A percentile compares a stretch with the other conserved stretches of the same genome.
These are phyloP conservation scores for Alternaria atra DNA, from an alignment of 2,329 filamentous ascomycete genomes.

Conservation along the genomic window DNA sequence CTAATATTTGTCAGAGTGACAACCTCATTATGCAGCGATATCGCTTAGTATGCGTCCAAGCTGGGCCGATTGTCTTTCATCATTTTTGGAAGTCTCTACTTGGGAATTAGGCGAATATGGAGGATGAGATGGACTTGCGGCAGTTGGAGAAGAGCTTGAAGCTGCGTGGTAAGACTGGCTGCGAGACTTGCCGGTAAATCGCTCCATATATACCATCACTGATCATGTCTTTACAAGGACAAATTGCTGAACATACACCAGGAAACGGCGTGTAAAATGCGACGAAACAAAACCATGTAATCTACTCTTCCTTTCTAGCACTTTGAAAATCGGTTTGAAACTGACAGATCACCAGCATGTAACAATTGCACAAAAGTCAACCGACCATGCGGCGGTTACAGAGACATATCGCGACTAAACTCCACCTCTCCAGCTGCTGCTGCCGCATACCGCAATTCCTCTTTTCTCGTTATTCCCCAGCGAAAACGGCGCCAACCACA, in stretches of 20 bases:
- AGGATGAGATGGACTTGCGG: background rate
- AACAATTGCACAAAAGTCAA: constrained; percentile 48
- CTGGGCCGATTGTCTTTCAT: too few species aligned
- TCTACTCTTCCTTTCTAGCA: too few species aligned
- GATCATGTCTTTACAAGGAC: background rate
- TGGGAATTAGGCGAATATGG: background rate
- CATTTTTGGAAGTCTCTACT: too few species aligned
- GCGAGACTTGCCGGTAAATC: background rate
- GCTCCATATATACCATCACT: background rate
- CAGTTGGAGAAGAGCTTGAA: background rate
- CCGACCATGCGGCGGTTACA: constrained; percentile 51
- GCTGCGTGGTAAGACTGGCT: background rate
- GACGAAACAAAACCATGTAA: too few species aligned
- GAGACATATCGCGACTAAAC: constrained; percentile 24
- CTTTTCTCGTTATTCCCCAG: background rate
- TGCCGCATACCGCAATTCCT: too few species aligned
- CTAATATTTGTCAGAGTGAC: too few species aligned
- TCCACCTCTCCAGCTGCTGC: constrained; percentile 11
- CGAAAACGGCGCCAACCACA: background rate
- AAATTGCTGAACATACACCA: background rate
- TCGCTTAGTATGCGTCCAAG: too few species aligned
- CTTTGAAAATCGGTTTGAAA: too few species aligned
- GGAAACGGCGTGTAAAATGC: background rate
- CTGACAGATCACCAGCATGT: constrained; percentile 37
- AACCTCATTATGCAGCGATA: too few species aligned